Evolutionary conservation across 805 yeast genomes (phyloP), one percentile per base, ranked within the genome.

Genomic region (Candida rishiriensis): DNA sequence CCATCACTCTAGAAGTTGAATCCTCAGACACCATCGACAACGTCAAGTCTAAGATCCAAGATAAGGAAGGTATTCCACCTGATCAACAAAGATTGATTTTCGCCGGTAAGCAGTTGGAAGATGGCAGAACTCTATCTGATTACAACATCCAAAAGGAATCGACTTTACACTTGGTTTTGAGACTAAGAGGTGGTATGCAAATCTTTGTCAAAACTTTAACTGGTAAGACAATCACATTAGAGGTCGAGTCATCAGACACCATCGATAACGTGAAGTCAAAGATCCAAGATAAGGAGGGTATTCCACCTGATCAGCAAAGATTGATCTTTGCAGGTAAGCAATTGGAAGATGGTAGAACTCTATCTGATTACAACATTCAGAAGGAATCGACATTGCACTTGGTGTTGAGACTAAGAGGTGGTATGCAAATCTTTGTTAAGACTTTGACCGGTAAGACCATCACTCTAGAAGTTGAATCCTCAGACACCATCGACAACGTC

Each of bases 401-500:
- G 77, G 98, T 91, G 57, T 78, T 91, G 59, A 89, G 97, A 82
- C 86, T 91, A 72, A 88, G 97, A 80, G 98, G 98, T 79, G 97
- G 96, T 78, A 61, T 63, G 65, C 70, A 70, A 59, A 61, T 65
- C 34, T 66, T 65, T 36, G 89, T 83, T 75, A 83, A 83, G 74
- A 83, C 89, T 74, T 79, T 83, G 71, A 83, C 89, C 64, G 89
- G 88, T 79, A 83, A 83, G 81, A 85, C 96, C 71, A 89, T 89
- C 78, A 89, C 97, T 83, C 85, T 89, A 68, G 97, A 89, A 82
- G 97, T 89, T 71, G 97, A 89, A 82, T 88, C 97, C 63, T 86
- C 95, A 66, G 97, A 89, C 85, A 88, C 97, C 70, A 89, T 89
- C 75, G 97, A 89, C 85, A 89, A 89, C 69, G 97, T 89, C 83